Evolutionary conservation across 129 eudicot genomes (phyloP), one percentile per base, ranked within the genome.

Genomic region (Artemisia tridentata): DNA sequence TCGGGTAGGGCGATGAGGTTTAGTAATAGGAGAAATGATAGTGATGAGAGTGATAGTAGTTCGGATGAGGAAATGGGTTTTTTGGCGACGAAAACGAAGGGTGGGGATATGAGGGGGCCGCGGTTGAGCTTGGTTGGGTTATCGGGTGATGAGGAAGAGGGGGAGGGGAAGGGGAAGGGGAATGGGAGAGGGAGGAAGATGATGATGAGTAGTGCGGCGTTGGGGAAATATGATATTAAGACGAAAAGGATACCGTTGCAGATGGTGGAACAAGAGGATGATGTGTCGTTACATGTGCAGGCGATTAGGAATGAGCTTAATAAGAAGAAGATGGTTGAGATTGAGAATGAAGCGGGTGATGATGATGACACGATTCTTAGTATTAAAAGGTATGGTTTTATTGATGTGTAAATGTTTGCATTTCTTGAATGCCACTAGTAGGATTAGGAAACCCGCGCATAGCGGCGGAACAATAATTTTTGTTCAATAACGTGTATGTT

Each of bases 201-300:
- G 74, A 74, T 78, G 82, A 50, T 20, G 78, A 88, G 92, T 56
- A 83, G 83, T 85, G 95, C 96, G 15, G 87, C 90, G 18, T 68
- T 89, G 74, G 96, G 96, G 52, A 89, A 90, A 17, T 81, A 92
- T 76, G 98, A 86, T 78, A 74, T 53, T 11, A 89, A 81, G 82
- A 88, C 65, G 16, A 92, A 80, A 64, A 75, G 95, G 31, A 75
- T 86, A 46, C 91, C 87, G 0, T 68, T 89, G 79, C 72, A 87
- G 31, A 50, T 74, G 18, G 23, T 81, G 82, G 97, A 87, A 53
- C 75, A 81, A 0, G 97, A 90, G 79, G 84, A 74, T 76, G 88
- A 87, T 80, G 72, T 84, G 54, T 76, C 85, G 2, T 61, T 62
- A 64, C 88, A 83, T 7, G 79, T 90, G 54, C 88, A 82, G 80